A percentile compares a stretch with the other conserved stretches of the same genome.
Conservation (phyloP, 2,329 filamentous ascomycete genomes). For the Zasmidium angulare region DNA sequence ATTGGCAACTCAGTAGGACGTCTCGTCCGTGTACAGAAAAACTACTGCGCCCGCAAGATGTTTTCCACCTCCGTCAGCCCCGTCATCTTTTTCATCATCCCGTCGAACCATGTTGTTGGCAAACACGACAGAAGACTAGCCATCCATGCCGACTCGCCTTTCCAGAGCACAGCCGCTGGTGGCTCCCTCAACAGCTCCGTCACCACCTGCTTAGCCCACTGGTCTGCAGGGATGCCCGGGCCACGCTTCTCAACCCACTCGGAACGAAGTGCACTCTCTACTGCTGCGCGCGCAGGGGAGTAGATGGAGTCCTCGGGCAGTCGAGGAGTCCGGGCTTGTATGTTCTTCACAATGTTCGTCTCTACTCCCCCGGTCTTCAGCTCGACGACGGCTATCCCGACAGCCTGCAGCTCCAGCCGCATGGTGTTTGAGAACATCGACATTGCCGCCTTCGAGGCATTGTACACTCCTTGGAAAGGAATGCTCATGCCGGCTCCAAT, state of each 20-base stretch:
- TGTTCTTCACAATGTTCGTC: constrained; percentile 19
- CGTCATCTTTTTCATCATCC: constrained; percentile 4
- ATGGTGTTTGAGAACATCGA: constrained; percentile 22
- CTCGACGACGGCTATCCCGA: constrained; percentile 25
- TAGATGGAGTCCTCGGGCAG: constrained; percentile 31
- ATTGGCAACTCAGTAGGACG: neutral
- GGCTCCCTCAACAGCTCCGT: constrained; percentile 12
- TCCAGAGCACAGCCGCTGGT: constrained; percentile 14
- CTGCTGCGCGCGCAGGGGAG: constrained; percentile 12
- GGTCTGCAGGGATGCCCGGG: constrained; percentile 12
- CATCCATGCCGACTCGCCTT: constrained; percentile 5
- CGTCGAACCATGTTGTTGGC: constrained; percentile 8
- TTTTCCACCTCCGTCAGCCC: neutral
- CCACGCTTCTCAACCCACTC: constrained; percentile 4
- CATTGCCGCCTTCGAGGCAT: constrained; percentile 30
- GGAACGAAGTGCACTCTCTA: constrained; percentile 9
- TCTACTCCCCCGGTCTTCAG: constrained; percentile 25
- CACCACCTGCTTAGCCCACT: constrained; percentile 20
- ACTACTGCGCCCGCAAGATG: neutral
- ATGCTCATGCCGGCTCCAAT: constrained; percentile 28
- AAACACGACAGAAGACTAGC: neutral
- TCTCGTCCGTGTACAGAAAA: neutral
- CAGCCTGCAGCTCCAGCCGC: constrained; percentile 26
- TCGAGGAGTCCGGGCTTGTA: neutral
- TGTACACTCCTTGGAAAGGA: constrained; percentile 37